Percentiles rank a stretch among this genome's conserved stretches.
These are phyloP conservation scores for Beverwykella pulmonaria DNA, from an alignment of 495 filamentous ascomycete species.

Conservation along the genomic window DNA sequence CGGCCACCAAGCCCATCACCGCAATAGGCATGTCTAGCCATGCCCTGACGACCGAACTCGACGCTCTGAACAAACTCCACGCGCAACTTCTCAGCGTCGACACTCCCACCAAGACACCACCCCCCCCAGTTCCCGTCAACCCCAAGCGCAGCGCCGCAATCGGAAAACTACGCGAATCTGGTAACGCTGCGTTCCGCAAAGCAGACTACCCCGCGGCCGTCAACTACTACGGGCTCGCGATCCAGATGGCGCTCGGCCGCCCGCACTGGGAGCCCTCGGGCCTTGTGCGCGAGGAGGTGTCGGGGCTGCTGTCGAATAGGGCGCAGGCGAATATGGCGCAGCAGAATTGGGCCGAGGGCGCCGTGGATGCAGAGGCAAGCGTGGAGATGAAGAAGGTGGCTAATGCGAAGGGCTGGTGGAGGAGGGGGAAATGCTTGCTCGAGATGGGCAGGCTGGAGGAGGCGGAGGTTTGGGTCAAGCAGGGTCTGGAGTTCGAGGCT, in stretches of 20 bases:
- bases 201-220: slow-evolving; percentile 72
- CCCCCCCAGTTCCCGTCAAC: slow-evolving; percentile 40
- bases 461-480: slow-evolving; percentile 70
- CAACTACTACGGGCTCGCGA: slow-evolving; percentile 75
- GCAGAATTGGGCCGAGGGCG: slow-evolving; percentile 77
- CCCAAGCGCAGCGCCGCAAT: slow-evolving; percentile 64
- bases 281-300: slow-evolving; percentile 80
- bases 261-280: slow-evolving; percentile 85
- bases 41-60: slow-evolving; percentile 42
- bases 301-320: slow-evolving; percentile 78
- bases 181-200: slow-evolving; percentile 81
- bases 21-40: slow-evolving; percentile 30
- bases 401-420: slow-evolving; percentile 94
- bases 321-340: slow-evolving; percentile 86
- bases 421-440: slow-evolving; percentile 74
- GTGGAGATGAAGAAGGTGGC: slow-evolving; percentile 85
- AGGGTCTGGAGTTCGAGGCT: slow-evolving; percentile 82
- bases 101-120: slow-evolving; percentile 36
- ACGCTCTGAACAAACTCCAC: slow-evolving; percentile 47
- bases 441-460: slow-evolving; percentile 92
- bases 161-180: slow-evolving; percentile 84
- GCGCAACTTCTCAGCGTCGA: slow-evolving; percentile 43
- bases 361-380: slow-evolving; percentile 79
- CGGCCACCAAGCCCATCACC: slow-evolving; percentile 63
- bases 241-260: slow-evolving; percentile 82